Base-by-base conservation (phyloP, 768 basidiomycete genomes). In the Kwoniella newhampshirensis region DNA sequence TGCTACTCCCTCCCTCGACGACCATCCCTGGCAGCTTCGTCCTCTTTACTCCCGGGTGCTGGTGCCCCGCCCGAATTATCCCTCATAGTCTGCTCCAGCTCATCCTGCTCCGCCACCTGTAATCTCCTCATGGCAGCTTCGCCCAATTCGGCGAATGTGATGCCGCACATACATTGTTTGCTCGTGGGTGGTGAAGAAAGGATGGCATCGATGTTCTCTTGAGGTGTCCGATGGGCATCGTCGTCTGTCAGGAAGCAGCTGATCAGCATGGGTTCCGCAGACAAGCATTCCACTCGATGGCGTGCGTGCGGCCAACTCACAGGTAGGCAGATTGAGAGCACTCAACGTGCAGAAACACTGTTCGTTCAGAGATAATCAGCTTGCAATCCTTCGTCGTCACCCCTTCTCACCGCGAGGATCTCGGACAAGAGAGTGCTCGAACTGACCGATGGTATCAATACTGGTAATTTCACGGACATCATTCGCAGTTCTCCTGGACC, bases 401-500 rank as follows among this genome's bases (percentile, higher is more conserved):
- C n/a, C n/a, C n/a, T n/a, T n/a, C n/a, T n/a, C n/a, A n/a, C n/a
- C n/a, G n/a, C n/a, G n/a, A 37, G 11, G n/a, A 9, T n/a, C 36
- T 9, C n/a, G 36, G 9, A n/a, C 36, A 9, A n/a, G n/a, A 37
- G 9, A 37, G 11, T 37, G 36, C 11, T 37, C 9, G 48, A 27
- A 50, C 27, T 50, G 28, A 74, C 73, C 27, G 72, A 72, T 27
- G 74, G 72, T 23, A 75, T 46, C 5, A 46, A 46, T n/a, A 70
- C 53, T 2, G 66, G 62, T 35, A 67, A 59, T 23, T 55, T 70
- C 25, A 74, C 54, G 25, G 56, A 42, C 64, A 75, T 66, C 67
- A 70, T 67, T 20, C 68, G n/a, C 37, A 74, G 53, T 47, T 74
- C 72, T 20, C 74, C 74, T 11, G 74, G 71, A 43, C 67, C 66